Base-by-base conservation (phyloP, 73 alveolate genomes). In the Paramecium tetraurelia region DNA sequence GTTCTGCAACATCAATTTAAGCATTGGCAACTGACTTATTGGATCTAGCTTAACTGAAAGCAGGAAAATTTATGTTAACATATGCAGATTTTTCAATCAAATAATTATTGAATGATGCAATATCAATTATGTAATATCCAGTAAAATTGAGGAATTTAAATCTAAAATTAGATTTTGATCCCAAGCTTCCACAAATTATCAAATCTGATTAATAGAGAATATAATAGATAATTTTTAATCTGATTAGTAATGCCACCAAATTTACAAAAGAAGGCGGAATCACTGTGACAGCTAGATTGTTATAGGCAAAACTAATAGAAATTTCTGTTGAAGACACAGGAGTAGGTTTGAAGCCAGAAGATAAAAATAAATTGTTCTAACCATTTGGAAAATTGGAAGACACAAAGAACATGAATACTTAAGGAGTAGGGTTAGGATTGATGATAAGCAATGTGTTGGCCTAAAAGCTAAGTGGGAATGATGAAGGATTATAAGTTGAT, bases 371-470 rank as follows among this genome's bases (percentile, higher is more conserved):
- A 36, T 38, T 89, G 31, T 89, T 89, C 24, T 40, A 71, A 5
- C 85, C 92, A 18, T 89, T 89, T 57, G 94, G 94, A 7, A 46
- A 76, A 29, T 58, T 72, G 12, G 92, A 89, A 40, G 94, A 89
- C 77, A 86, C n/a, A 8, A 77, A 86, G 24, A 59, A 53, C 11
- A 75, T 70, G 69, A 89, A 89, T 41, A 50, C 92, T 7, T 63
- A 46, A 48, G 94, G 94, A 43, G 94, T 89, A n/a, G 94, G 94
- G 7, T 59, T 89, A 76, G 94, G 94, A 21, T 46, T 89, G 20
- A 75, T 50, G 92, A 89, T 89, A 4, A 75, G 92, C 22, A 89
- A 89, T 71, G 85, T 50, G 0, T 27, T 89, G 10, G 94, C 92
- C 11, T 35, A 89, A 21, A 71, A 89, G 12, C 24, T 89, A 33